Evolutionary conservation across 2,329 filamentous ascomycete species (phyloP).

Genomic region (Cladophialophora immunda): DNA sequence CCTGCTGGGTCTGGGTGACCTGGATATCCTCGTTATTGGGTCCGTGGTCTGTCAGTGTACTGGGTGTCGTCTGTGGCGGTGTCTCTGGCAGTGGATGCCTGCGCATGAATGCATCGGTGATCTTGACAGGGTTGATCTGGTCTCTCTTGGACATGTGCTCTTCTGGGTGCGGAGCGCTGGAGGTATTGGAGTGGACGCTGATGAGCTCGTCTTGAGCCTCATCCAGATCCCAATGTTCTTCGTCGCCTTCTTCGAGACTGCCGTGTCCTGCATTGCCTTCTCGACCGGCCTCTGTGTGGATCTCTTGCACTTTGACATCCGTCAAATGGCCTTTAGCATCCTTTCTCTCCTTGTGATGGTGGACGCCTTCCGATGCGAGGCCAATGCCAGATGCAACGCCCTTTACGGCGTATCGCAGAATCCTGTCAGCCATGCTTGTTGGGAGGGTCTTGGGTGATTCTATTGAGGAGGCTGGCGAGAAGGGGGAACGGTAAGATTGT

Average conservation of each 20-base stretch:
- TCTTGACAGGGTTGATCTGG: constrained; percentile 15
- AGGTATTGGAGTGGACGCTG: neutral
- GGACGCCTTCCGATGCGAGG: constrained; percentile 20
- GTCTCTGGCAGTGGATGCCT: constrained; percentile 5
- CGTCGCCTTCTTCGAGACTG: constrained; percentile 1
- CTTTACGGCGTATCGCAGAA: constrained; percentile 16
- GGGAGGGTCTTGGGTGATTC: no score
- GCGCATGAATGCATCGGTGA: constrained; percentile 19
- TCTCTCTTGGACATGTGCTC: constrained; percentile 13
- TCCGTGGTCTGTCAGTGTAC: neutral
- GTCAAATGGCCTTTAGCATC: constrained; percentile 2
- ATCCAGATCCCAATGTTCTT: constrained; percentile 28
- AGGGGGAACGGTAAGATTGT: neutral
- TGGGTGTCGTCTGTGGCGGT: neutral
- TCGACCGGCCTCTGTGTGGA: neutral
- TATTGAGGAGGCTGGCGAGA: neutral
- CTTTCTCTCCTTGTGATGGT: constrained; percentile 23
- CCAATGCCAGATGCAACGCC: constrained; percentile 22
- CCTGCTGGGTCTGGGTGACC: neutral
- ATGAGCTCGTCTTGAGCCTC: constrained; percentile 23
- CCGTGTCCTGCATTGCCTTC: neutral
- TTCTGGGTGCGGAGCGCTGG: neutral
- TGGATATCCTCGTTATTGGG: neutral
- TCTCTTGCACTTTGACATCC: neutral
- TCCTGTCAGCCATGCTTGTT: constrained; percentile 7